phyloP scores from a whole-genome alignment of 2,329 filamentous ascomycete species.

The Diaporthe velutina region DNA sequence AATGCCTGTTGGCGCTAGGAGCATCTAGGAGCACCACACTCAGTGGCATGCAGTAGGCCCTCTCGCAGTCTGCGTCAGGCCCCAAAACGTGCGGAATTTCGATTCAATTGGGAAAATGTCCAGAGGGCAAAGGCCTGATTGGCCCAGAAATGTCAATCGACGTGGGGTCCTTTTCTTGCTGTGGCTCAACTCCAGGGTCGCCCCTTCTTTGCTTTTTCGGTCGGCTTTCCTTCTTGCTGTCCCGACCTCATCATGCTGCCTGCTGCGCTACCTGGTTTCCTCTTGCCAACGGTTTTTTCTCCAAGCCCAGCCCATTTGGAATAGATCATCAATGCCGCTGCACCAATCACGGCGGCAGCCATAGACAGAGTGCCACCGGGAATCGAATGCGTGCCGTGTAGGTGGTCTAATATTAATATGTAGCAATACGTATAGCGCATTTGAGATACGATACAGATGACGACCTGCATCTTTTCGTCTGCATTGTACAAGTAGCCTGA shows the following conservation, averaged over 20 bases:
- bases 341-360: constrained; percentile 10
- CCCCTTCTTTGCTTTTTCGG: constrained; percentile 14
- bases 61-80: constrained; percentile 12
- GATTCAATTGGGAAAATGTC: constrained; percentile 42
- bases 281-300: constrained; percentile 19
- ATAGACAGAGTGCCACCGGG: not conserved
- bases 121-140: constrained; percentile 48
- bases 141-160: constrained; percentile 48
- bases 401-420: constrained; percentile 6
- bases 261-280: too few species aligned
- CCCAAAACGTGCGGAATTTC: constrained; percentile 30
- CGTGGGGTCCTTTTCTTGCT: constrained; percentile 36
- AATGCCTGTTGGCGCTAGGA: constrained; percentile 38
- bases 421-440: not conserved
- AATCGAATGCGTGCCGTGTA: constrained; percentile 7
- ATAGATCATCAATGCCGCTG: constrained; percentile 6
- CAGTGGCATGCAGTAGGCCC: not conserved
- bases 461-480: not conserved
- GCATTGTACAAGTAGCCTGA: not conserved
- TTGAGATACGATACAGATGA: constrained; percentile 18
- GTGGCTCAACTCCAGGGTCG: constrained; percentile 29
- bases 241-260: constrained; percentile 4
- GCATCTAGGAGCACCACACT: constrained; percentile 31
- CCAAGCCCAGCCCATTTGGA: constrained; percentile 5
- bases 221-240: not conserved